Evolutionary conservation across 2,329 filamentous ascomycete species (phyloP).

Genomic region (Colletotrichum godetiae): DNA sequence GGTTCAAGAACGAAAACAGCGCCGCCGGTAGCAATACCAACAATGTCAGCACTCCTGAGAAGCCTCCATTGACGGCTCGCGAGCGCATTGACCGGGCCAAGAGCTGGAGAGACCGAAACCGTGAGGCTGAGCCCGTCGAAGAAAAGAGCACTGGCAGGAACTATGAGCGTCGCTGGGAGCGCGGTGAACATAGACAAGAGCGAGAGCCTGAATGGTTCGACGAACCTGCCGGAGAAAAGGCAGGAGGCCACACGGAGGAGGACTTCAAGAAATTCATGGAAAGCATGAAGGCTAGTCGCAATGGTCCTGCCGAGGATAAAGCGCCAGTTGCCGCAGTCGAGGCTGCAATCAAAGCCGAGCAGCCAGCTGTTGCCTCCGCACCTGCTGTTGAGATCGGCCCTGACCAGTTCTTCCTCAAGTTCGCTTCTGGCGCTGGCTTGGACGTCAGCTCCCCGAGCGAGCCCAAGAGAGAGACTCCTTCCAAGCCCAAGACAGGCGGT

Average conservation of each 20-base stretch:
- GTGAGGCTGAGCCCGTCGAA: slow-evolving; percentile 49
- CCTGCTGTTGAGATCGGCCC: slow-evolving; percentile 74
- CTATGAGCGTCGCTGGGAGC: slow-evolving; percentile 65
- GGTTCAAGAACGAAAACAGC: slow-evolving; percentile 73
- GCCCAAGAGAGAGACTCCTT: slow-evolving; percentile 53
- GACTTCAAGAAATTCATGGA: slow-evolving; percentile 97
- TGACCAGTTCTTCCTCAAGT: slow-evolving; percentile 81
- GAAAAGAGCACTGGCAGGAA: slow-evolving; percentile 68
- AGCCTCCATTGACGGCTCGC: slow-evolving; percentile 52
- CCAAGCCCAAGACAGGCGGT: slow-evolving; percentile 63
- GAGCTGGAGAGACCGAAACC: slow-evolving; percentile 70
- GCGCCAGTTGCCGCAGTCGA: slow-evolving; percentile 46
- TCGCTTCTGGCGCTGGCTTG: slow-evolving; percentile 52
- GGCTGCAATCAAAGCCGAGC: slow-evolving; percentile 57
- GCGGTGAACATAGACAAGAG: slow-evolving; percentile 71
- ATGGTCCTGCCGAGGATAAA: slow-evolving; percentile 50
- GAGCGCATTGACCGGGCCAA: slow-evolving; percentile 69
- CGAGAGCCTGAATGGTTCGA: slow-evolving; percentile 95
- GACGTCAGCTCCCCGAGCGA: slow-evolving; percentile 66
- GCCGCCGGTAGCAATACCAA: slow-evolving; percentile 45
- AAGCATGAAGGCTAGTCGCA: slow-evolving; percentile 79
- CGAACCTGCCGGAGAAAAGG: slow-evolving; percentile 74
- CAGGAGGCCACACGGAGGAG: slow-evolving; percentile 82
- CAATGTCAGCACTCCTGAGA: slow-evolving; percentile 32
- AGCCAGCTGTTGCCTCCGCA: slow-evolving; percentile 67